A percentile compares a stretch with the other conserved stretches of the same genome.
Conservation (phyloP, 2,329 filamentous ascomycete species). For the Simplicillium aogashimaense region DNA sequence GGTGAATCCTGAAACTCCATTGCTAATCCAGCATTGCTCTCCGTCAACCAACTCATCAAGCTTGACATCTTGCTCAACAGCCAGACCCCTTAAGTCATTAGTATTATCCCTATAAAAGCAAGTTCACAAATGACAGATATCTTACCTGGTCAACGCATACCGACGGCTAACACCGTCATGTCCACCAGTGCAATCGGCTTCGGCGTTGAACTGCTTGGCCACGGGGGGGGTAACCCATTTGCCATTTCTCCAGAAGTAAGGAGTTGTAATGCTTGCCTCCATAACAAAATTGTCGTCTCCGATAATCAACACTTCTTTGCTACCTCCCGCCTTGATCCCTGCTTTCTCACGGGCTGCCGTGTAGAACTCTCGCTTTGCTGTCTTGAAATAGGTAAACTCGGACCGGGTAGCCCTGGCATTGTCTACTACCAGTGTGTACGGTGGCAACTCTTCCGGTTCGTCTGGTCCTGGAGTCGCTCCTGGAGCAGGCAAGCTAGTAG, state of each 20-base stretch:
- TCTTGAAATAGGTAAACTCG: constrained; percentile 79
- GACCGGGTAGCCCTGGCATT: constrained; percentile 28
- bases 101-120: constrained; percentile 5
- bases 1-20: constrained; percentile 73
- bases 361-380: constrained; percentile 65
- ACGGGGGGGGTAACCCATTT: constrained; percentile 74
- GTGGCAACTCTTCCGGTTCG: constrained; percentile 15
- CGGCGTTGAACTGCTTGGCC: constrained; percentile 22
- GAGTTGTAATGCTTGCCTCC: constrained; percentile 76
- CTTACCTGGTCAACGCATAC: constrained; percentile 66
- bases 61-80: constrained; percentile 53
- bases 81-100: constrained; percentile 37
- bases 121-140: constrained; percentile 1
- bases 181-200: constrained; percentile 52
- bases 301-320: constrained; percentile 66
- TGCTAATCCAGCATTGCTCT: constrained; percentile 82
- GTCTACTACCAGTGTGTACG: constrained; percentile 37
- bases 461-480: constrained; percentile 9
- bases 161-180: constrained; percentile 74
- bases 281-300: constrained; percentile 53
- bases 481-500: constrained; percentile 40
- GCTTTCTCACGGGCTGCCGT: constrained; percentile 55
- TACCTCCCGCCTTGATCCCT: constrained; percentile 37
- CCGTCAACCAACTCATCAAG: constrained; percentile 53
- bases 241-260: constrained; percentile 66